Evolutionary conservation across 2,329 filamentous ascomycete genomes (phyloP).

Genomic region (Microcyclosporella mali): DNA sequence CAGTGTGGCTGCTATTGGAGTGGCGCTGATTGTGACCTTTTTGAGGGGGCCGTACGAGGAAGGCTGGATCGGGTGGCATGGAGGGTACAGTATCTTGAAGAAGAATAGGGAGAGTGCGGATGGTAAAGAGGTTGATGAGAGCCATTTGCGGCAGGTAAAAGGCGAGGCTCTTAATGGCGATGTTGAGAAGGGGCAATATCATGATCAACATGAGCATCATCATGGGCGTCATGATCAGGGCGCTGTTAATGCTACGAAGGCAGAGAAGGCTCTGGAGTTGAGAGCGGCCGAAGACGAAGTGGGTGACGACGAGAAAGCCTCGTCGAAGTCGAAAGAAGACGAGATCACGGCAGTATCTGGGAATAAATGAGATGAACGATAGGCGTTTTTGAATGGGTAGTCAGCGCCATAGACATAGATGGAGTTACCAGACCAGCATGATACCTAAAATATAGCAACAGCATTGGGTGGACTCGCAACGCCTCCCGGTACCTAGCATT

Average conservation of each 20-base stretch:
- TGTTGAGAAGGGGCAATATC: conserved; percentile 25
- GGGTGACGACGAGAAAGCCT: conserved; percentile 7
- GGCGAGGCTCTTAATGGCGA: conserved; percentile 25
- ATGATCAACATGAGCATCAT: conserved; percentile 16
- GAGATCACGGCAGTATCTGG: too few species aligned
- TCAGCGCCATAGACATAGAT: neutral
- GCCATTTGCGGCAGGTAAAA: conserved; percentile 12
- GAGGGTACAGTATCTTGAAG: conserved; percentile 49
- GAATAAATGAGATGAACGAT: too few species aligned
- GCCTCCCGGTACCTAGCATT: conserved; percentile 30
- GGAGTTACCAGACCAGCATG: neutral
- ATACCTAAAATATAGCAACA: conserved; percentile 33
- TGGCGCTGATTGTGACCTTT: conserved; percentile 39
- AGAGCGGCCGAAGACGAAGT: conserved; percentile 22
- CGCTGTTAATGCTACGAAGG: conserved; percentile 21
- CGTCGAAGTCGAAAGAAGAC: conserved; percentile 1
- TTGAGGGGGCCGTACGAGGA: conserved; percentile 51
- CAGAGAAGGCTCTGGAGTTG: conserved; percentile 26
- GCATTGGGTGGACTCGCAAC: conserved; percentile 36
- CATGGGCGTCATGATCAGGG: conserved; percentile 21
- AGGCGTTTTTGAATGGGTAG: too few species aligned
- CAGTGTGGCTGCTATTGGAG: conserved; percentile 50
- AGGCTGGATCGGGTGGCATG: conserved; percentile 56
- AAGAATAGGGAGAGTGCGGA: conserved; percentile 35
- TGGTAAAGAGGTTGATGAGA: conserved; percentile 30